Percentiles rank a stretch among this genome's conserved stretches.
Evolutionary conservation across 139 green algal species (phyloP).

Genomic region (Chlorella sp.): DNA sequence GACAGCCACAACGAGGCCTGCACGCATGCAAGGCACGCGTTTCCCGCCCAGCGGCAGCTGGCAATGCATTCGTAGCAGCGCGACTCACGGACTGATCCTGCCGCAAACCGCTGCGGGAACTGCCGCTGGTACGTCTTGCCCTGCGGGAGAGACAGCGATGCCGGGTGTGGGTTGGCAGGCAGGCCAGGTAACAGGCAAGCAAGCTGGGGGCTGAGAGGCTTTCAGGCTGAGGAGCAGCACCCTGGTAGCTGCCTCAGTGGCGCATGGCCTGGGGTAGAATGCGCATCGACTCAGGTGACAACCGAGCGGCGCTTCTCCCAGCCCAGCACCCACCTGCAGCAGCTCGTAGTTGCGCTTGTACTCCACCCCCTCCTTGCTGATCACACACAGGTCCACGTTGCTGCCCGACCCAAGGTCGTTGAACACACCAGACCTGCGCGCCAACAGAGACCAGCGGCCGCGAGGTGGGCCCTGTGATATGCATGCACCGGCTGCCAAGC

Average conservation of each 20-base stretch:
- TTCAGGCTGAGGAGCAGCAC: too few relatives aligned
- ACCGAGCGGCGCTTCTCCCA: too few relatives aligned
- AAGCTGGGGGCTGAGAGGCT: too few relatives aligned
- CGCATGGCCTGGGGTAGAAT: too few relatives aligned
- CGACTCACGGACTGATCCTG: constrained; percentile 76
- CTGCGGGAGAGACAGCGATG: constrained; percentile 51
- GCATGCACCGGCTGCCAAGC: too few relatives aligned
- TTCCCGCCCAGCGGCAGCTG: neutral
- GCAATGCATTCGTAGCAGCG: neutral
- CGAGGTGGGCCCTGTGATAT: too few relatives aligned
- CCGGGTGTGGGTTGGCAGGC: neutral
- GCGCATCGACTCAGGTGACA: too few relatives aligned
- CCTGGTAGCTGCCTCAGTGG: too few relatives aligned
- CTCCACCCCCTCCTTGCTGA: constrained; percentile 88
- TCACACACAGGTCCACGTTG: constrained; percentile 98
- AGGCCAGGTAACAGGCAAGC: too few relatives aligned
- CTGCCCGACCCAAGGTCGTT: constrained; percentile 98
- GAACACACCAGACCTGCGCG: constrained; percentile 81
- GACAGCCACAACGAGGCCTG: too few relatives aligned
- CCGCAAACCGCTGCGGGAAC: constrained; percentile 76
- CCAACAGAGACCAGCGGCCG: too few relatives aligned
- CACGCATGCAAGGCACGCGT: too few relatives aligned
- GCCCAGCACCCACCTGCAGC: constrained; percentile 74
- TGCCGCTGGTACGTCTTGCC: constrained; percentile 89
- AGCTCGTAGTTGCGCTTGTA: constrained; percentile 94